A percentile compares a stretch with the other conserved stretches of the same genome.
These are phyloP conservation scores for Acanthamoeba quina DNA, from an alignment of 208 protist genomes.

Conservation along the genomic window DNA sequence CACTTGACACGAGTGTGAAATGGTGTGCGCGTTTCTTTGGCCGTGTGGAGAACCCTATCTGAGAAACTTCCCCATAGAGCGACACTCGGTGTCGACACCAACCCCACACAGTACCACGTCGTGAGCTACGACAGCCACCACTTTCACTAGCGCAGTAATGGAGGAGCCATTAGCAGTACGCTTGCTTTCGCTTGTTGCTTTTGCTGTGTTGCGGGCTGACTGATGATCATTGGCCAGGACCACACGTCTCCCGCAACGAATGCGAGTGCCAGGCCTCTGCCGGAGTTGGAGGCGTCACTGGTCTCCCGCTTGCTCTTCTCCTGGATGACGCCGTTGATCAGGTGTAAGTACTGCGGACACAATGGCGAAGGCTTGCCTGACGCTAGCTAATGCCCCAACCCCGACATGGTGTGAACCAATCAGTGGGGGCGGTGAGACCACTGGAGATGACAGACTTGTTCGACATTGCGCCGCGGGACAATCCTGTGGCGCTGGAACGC, in stretches of 20 bases:
- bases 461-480: conserved; percentile 10
- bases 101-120: too few relatives aligned
- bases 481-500: neutral
- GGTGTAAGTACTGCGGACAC: neutral
- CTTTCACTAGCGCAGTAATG: neutral
- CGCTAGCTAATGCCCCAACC: neutral
- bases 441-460: conserved; percentile 9
- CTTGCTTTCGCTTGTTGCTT: too few relatives aligned
- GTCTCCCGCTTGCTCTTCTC: neutral
- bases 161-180: neutral
- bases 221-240: neutral
- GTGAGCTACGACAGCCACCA: too few relatives aligned
- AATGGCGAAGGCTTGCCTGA: too few relatives aligned
- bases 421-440: conserved; percentile 18
- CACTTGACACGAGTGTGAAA: too few relatives aligned
- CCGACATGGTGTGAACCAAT: too few relatives aligned
- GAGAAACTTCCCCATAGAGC: too few relatives aligned
- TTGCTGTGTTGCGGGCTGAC: too few relatives aligned
- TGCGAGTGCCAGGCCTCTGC: neutral
- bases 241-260: too few relatives aligned
- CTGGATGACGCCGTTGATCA: neutral
- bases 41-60: too few relatives aligned
- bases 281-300: neutral
- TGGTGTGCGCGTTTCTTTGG: too few relatives aligned
- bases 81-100: too few relatives aligned